Evolutionary conservation across 2,329 filamentous ascomycete species (phyloP).

Genomic region (Sclerotinia sclerotiorum): DNA sequence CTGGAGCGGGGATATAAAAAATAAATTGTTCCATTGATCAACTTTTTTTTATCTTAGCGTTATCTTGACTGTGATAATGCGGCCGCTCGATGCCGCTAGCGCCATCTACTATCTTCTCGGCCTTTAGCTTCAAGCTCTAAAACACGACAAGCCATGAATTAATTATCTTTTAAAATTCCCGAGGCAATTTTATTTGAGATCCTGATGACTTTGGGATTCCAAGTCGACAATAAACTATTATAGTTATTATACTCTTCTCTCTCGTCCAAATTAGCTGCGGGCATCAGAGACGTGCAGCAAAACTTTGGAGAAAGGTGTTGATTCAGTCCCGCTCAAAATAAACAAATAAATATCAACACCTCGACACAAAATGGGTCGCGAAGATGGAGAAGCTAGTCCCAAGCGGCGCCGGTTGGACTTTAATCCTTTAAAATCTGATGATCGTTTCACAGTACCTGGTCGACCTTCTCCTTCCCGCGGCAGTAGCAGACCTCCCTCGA

Average conservation of each 20-base stretch:
- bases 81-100: constrained; percentile 17
- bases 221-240: background rate
- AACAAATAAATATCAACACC: background rate
- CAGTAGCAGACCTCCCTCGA: constrained; percentile 40
- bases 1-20: constrained; percentile 20
- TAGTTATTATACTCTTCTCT: background rate
- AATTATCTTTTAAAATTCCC: background rate
- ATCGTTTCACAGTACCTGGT: constrained; percentile 51
- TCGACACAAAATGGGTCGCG: constrained; percentile 42
- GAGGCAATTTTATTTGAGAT: background rate
- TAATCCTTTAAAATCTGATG: constrained; percentile 52
- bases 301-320: background rate
- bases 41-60: constrained; percentile 24
- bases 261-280: background rate
- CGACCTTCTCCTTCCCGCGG: constrained; percentile 33
- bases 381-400: constrained; percentile 49
- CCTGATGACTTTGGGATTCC: background rate
- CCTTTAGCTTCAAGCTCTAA: background rate
- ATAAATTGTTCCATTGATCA: constrained; percentile 13
- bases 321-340: constrained; percentile 3
- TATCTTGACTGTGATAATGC: constrained; percentile 8
- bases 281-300: background rate
- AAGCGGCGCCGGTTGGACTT: constrained; percentile 68
- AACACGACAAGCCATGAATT: background rate
- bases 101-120: background rate